Conservation (phyloP, 2,329 filamentous ascomycete species). For the Ophiostoma australiae region DNA sequence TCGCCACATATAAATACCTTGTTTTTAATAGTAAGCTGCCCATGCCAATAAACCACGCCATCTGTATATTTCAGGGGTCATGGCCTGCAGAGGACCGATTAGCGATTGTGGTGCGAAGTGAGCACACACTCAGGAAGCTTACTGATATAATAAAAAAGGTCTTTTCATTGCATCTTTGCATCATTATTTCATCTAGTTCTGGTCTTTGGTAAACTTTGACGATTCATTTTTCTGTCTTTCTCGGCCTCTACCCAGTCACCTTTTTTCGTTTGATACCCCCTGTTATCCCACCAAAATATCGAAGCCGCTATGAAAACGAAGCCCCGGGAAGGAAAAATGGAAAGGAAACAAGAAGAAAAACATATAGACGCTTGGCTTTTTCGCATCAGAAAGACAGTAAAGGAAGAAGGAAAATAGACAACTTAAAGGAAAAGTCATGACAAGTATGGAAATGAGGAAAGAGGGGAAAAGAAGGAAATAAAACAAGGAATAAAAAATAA, state of each 20-base stretch:
- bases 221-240: neutral
- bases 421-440: neutral
- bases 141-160: neutral
- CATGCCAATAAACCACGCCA: neutral
- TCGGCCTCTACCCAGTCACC: neutral
- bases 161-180: neutral
- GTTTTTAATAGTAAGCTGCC: neutral
- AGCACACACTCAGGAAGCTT: neutral
- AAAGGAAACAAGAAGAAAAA: conserved; percentile 12
- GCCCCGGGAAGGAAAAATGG: neutral
- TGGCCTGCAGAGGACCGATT: neutral
- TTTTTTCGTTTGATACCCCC: neutral
- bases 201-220: conserved; percentile 3
- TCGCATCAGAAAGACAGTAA: neutral
- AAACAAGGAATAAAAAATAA: neutral
- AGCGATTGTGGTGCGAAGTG: neutral
- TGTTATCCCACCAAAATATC: conserved; percentile 7
- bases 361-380: conserved; percentile 13
- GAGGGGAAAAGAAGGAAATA: neutral
- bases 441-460: neutral
- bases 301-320: conserved; percentile 9
- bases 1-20: neutral
- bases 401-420: neutral
- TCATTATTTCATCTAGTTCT: neutral
- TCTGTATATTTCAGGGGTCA: neutral